Conservation (phyloP, 208 protist species). For the Zelonia costaricensis region DNA sequence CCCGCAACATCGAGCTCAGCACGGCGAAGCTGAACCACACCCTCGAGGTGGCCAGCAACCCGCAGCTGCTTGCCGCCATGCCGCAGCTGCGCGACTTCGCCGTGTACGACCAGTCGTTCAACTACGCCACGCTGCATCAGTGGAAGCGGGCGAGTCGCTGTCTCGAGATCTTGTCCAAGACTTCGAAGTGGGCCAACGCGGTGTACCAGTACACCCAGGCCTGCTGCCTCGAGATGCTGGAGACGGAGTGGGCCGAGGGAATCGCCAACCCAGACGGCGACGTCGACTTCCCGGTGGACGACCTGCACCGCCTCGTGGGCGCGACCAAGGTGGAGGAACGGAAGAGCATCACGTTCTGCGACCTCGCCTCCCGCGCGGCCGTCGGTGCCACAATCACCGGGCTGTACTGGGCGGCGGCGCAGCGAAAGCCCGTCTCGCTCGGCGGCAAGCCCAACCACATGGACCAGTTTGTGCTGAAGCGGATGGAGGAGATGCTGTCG, state of each 20-base stretch:
- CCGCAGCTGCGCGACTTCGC: conserved; percentile 63
- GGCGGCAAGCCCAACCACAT: conserved; percentile 45
- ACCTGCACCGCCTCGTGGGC: conserved; percentile 9
- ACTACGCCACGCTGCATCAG: conserved; percentile 30
- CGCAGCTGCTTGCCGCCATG: conserved; percentile 45
- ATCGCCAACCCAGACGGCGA: conserved; percentile 19
- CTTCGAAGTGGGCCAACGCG: conserved; percentile 59
- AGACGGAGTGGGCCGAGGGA: conserved; percentile 18
- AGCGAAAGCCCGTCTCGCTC: conserved; percentile 45
- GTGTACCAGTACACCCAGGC: conserved; percentile 60
- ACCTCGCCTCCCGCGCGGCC: conserved; percentile 2
- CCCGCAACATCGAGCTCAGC: conserved; percentile 34
- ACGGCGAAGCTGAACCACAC: conserved; percentile 34
- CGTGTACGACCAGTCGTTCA: conserved; percentile 62
- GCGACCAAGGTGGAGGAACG: background rate
- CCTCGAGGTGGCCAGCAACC: conserved; percentile 29
- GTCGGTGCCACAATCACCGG: conserved; percentile 10
- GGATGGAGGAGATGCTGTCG: conserved; percentile 50
- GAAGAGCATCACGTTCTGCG: conserved; percentile 14
- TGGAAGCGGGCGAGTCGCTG: conserved; percentile 38
- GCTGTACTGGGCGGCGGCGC: conserved; percentile 63
- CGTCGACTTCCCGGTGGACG: conserved; percentile 11
- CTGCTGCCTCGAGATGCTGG: conserved; percentile 70
- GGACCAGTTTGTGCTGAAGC: conserved; percentile 52
- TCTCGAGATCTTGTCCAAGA: conserved; percentile 40